Evolutionary conservation across 495 filamentous ascomycete species (phyloP).

Genomic region (Amniculicola lignicola): DNA sequence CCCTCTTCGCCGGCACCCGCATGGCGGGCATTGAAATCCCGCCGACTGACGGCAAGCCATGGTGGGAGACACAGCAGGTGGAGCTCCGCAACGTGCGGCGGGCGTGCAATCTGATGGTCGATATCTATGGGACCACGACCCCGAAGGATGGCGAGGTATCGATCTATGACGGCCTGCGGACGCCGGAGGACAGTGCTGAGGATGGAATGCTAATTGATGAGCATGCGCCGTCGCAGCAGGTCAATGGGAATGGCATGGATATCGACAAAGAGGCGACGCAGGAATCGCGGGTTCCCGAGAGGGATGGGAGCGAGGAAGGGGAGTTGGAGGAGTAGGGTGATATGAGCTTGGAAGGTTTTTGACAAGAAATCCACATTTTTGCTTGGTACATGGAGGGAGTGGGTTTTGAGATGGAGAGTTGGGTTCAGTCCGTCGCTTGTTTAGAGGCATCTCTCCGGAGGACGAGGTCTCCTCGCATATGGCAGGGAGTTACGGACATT

Average conservation of each 20-base stretch:
- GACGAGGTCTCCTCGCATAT: too few species aligned
- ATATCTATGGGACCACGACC: slow-evolving; percentile 60
- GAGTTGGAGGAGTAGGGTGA: slow-evolving; percentile 18
- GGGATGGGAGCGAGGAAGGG: slow-evolving; percentile 20
- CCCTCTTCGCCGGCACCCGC: slow-evolving; percentile 78
- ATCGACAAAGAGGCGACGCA: neutral
- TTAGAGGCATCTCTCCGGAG: too few species aligned
- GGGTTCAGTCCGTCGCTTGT: too few species aligned
- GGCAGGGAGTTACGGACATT: too few species aligned
- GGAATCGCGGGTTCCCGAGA: neutral
- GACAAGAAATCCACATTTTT: too few species aligned
- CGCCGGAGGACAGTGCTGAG: slow-evolving; percentile 33
- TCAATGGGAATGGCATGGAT: neutral
- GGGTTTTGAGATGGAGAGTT: too few species aligned
- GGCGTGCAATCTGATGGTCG: slow-evolving; percentile 68
- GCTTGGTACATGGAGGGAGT: too few species aligned
- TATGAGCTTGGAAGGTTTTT: too few species aligned
- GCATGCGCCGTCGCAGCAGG: neutral
- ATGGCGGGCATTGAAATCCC: slow-evolving; percentile 66
- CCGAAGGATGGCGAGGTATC: slow-evolving; percentile 34
- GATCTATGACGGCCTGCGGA: slow-evolving; percentile 40
- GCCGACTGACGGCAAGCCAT: slow-evolving; percentile 73
- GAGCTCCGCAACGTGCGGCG: slow-evolving; percentile 58
- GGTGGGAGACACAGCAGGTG: slow-evolving; percentile 77
- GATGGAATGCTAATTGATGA: neutral